Evolutionary conservation across 2,329 filamentous ascomycete species (phyloP).

Genomic region (Mariannaea elegans): DNA sequence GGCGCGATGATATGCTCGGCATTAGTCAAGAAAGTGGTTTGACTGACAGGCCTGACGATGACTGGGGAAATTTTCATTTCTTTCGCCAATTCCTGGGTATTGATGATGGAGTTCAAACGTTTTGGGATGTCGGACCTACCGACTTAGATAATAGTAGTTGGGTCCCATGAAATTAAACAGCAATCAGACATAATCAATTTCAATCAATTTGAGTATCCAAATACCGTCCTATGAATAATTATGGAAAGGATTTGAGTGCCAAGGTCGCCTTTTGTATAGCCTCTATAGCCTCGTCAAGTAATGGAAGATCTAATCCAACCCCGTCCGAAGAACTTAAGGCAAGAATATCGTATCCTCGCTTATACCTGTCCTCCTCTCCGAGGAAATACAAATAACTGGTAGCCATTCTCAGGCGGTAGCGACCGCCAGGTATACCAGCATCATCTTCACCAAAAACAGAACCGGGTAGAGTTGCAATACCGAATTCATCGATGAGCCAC

Average conservation of each 20-base stretch:
- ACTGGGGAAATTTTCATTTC: conserved; percentile 6
- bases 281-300: background rate
- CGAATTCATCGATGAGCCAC: conserved; percentile 11
- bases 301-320: background rate
- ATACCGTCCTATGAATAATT: too few relatives aligned
- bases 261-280: background rate
- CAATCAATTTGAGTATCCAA: too few relatives aligned
- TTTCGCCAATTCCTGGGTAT: conserved; percentile 3
- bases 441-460: conserved; percentile 10
- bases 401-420: conserved; percentile 6
- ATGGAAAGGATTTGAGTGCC: background rate
- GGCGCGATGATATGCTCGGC: too few relatives aligned
- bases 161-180: background rate
- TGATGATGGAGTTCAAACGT: conserved; percentile 2
- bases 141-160: background rate
- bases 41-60: background rate
- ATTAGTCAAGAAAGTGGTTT: too few relatives aligned
- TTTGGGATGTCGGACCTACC: background rate
- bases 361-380: background rate
- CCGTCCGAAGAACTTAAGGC: background rate
- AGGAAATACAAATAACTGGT: conserved; percentile 10
- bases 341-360: conserved; percentile 4
- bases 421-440: background rate
- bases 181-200: too few relatives aligned
- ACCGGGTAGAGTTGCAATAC: conserved; percentile 1